A percentile compares a stretch with the other conserved stretches of the same genome.
These are phyloP conservation scores for Penicillium cinerascens DNA, from an alignment of 495 filamentous ascomycete species.

Conservation along the genomic window DNA sequence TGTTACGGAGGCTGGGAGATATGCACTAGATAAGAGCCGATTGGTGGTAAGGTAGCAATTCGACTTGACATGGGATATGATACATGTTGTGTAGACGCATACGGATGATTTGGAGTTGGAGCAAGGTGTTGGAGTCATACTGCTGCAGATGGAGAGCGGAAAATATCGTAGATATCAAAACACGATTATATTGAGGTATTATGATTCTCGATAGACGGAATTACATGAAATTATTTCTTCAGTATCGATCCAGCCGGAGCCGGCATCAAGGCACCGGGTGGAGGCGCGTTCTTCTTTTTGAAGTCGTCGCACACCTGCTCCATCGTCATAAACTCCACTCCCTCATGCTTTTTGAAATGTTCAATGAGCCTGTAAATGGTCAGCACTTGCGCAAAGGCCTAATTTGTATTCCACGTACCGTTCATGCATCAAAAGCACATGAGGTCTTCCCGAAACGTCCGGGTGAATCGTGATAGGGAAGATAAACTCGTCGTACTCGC, in stretches of 20 bases:
- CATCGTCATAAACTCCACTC: conserved; percentile 70
- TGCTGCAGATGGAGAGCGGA: background rate
- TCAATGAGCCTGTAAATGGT: conserved; percentile 51
- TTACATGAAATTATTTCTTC: conserved; percentile 3
- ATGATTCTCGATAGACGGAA: background rate
- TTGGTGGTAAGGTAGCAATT: background rate
- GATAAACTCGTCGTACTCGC: conserved; percentile 65
- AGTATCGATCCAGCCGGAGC: conserved; percentile 19
- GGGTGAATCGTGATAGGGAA: conserved; percentile 69
- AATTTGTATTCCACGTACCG: conserved; percentile 15
- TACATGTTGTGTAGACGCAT: background rate
- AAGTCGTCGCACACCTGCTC: conserved; percentile 63
- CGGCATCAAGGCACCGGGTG: conserved; percentile 26
- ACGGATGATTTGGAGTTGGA: background rate
- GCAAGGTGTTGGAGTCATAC: background rate
- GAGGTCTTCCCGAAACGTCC: conserved; percentile 61
- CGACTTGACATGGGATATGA: background rate
- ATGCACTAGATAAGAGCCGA: background rate
- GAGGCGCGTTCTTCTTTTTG: conserved; percentile 36
- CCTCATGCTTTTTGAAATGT: conserved; percentile 67
- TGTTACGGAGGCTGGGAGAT: background rate
- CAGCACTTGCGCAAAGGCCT: background rate
- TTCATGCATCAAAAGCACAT: conserved; percentile 64
- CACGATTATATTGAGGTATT: background rate
- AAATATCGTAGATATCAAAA: background rate